Evolutionary conservation across 2,329 filamentous ascomycete genomes (phyloP).

Genomic region (Ilyonectria robusta): DNA sequence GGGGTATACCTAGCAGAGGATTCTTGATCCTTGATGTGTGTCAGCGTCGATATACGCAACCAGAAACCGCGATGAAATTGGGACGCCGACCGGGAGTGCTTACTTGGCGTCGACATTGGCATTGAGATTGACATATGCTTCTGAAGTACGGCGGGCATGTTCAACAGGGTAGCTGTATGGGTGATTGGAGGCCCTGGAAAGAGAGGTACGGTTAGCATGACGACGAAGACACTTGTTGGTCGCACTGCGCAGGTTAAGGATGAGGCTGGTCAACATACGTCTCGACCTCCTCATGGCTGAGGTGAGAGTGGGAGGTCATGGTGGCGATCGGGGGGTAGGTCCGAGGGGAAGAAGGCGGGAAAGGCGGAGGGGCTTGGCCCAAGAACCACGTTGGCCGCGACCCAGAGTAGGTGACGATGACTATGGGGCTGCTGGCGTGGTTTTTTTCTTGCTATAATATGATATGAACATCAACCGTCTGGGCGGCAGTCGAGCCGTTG

Average conservation of each 20-base stretch:
- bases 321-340: conserved; percentile 18
- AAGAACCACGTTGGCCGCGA: conserved; percentile 4
- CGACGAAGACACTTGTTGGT: neutral
- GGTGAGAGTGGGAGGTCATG: conserved; percentile 37
- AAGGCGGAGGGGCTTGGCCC: conserved; percentile 14
- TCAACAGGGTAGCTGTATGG: conserved; percentile 53
- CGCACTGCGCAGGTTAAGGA: neutral
- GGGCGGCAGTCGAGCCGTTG: conserved; percentile 26
- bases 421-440: neutral
- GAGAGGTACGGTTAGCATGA: conserved; percentile 36
- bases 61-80: neutral
- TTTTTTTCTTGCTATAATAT: conserved; percentile 6
- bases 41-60: conserved; percentile 29
- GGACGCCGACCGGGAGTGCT: conserved; percentile 30
- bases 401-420: conserved; percentile 5
- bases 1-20: conserved; percentile 67
- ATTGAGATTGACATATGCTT: conserved; percentile 59
- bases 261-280: conserved; percentile 36
- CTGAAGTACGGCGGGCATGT: conserved; percentile 51
- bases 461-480: conserved; percentile 8
- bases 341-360: neutral
- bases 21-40: conserved; percentile 57
- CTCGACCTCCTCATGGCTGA: conserved; percentile 46
- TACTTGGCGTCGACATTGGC: conserved; percentile 63
- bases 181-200: conserved; percentile 46